phyloP scores from a whole-genome alignment of 768 basidiomycete genomes.

The Austroboletus eburneus region DNA sequence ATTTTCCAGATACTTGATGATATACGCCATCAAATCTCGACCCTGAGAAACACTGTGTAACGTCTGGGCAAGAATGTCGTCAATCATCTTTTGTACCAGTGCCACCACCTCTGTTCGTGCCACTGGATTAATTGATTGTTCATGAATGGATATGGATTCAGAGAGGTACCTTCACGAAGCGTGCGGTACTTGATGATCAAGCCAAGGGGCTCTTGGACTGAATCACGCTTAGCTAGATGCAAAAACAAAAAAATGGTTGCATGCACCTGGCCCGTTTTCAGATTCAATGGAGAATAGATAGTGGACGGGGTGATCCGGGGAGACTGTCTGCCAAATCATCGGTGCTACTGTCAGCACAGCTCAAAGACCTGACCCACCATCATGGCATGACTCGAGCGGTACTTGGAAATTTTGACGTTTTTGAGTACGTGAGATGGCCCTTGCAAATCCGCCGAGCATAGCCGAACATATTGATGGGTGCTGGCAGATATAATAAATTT shows the following conservation, averaged over 20 bases:
- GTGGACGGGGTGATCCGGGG: conserved; percentile 68
- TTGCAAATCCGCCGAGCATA: conserved; percentile 56
- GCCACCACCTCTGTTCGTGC: conserved; percentile 57
- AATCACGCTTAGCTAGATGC: conserved; percentile 1
- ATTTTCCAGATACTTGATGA: conserved; percentile 57
- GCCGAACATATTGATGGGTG: conserved; percentile 73
- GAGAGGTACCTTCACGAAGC: conserved; percentile 68
- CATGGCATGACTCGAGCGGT: conserved; percentile 43
- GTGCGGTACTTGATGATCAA: conserved; percentile 73
- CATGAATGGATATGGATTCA: not conserved
- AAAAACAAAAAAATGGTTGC: conserved; percentile 4
- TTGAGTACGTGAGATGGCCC: conserved; percentile 40
- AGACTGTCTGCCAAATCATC: conserved; percentile 55
- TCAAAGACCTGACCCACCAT: conserved; percentile 37
- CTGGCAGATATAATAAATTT: conserved; percentile 87
- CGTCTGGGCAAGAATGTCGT: conserved; percentile 36
- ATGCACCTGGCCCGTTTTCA: conserved; percentile 52
- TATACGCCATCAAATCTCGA: conserved; percentile 41
- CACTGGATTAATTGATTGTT: conserved; percentile 6
- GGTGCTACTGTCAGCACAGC: not conserved
- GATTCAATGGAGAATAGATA: conserved; percentile 82
- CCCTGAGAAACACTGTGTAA: conserved; percentile 35
- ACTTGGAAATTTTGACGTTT: conserved; percentile 50
- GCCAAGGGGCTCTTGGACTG: conserved; percentile 60
- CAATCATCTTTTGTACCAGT: conserved; percentile 50